Evolutionary conservation across 306 rosid species (phyloP), one percentile per base, ranked within the genome.

Genomic region (Prunus dulcis): DNA sequence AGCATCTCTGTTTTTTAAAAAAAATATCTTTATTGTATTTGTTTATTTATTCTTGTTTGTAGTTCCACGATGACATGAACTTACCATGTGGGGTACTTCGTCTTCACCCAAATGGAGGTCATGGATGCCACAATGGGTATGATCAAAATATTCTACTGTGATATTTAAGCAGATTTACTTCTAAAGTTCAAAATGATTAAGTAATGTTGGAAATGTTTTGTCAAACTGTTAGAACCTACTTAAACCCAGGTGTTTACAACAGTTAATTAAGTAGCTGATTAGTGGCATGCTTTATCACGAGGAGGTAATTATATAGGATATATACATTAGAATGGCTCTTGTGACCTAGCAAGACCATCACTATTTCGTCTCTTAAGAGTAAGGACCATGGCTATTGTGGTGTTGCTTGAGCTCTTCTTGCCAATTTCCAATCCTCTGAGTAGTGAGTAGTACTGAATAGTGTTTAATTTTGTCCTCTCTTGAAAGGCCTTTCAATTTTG

Each of bases 21-120:
- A 30, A 32, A 5, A 52, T 43, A 13, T 20, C 56, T 41, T 30
- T 17, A 47, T 46, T 79, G 55, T n/a, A 64, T 73, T 72, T 49
- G 56, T 71, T 45, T 22, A n/a, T 46, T 43, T 71, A 53, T 79
- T 62, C 43, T 64, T 72, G 18, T 52, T 70, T 84, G 83, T 84
- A 95, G 97, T 82, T 95, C 80, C 97, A 95, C 30, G 99, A 92
- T 78, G 97, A 90, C 86, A 77, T 87, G 96, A 86, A 83, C 86
- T 87, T 92, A 86, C 97, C 99, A 2, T 87, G 96, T 57, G 97
- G 99, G 63, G 97, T 95, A 84, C 96, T 95, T 84, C 92, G 97
- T 72, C 91, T 92, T 82, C 43, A 79, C 10, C 82, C 84, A 68
- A 89, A 90, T 76, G 99, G 99, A 72, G 93, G 97, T 74, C 92